phyloP scores from a whole-genome alignment of 352 stramenopile genomes.

The Globisporangium apiculatum region DNA sequence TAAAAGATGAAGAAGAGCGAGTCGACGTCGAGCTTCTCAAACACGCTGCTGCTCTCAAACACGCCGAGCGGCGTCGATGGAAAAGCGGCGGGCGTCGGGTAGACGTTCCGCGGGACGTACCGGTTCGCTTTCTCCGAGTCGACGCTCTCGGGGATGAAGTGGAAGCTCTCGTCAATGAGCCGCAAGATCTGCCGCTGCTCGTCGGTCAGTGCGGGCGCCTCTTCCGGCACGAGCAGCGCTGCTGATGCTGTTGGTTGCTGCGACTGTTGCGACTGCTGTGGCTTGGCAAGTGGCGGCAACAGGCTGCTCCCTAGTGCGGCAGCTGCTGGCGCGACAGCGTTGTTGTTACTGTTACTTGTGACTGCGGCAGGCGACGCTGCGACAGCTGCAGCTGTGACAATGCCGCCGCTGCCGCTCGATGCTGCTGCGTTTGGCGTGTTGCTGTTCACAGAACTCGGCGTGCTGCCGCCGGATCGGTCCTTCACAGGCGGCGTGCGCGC shows the following conservation, averaged over 20 bases:
- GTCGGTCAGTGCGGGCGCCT: conserved; percentile 54
- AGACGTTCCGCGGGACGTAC: conserved; percentile 95
- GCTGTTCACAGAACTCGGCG: conserved; percentile 10
- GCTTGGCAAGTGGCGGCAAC: conserved; percentile 4
- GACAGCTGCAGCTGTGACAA: conserved; percentile 8
- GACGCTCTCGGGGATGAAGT: conserved; percentile 83
- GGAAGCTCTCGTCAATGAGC: conserved; percentile 87
- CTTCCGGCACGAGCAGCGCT: conserved; percentile 14
- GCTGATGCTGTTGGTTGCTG: background rate
- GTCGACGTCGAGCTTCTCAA: conserved; percentile 97
- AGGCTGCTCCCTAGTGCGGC: background rate
- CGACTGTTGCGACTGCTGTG: background rate
- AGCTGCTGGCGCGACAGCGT: background rate
- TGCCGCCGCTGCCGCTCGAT: background rate
- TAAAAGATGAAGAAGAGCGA: conserved; percentile 99
- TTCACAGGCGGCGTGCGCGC: conserved; percentile 13
- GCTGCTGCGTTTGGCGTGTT: background rate
- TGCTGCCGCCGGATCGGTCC: conserved; percentile 13
- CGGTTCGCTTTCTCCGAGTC: conserved; percentile 89
- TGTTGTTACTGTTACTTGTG: conserved; percentile 5
- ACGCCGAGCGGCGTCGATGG: conserved; percentile 83
- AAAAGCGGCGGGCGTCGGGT: conserved; percentile 89
- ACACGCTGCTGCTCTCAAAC: conserved; percentile 93
- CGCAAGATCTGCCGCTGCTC: conserved; percentile 76
- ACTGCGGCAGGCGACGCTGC: background rate